Evolutionary conservation across 768 basidiomycete genomes (phyloP).

Genomic region (Suillus hirtellus): DNA sequence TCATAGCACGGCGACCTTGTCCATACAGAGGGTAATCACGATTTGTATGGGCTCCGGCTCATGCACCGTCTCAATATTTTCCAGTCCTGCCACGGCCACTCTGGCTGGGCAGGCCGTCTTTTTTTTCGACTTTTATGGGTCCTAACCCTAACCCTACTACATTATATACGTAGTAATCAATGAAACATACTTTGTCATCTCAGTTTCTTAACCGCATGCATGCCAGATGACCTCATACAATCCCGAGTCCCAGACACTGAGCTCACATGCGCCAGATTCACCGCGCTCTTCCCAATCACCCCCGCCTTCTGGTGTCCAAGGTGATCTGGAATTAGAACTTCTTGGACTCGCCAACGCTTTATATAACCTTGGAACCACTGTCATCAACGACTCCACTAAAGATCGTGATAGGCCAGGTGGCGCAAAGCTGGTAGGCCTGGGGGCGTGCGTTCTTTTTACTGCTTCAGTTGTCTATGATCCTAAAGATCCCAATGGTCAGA

Average conservation of each 20-base stretch:
- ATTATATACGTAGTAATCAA: constrained; percentile 10
- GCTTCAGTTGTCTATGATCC: constrained; percentile 8
- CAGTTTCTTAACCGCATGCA: background rate
- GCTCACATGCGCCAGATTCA: constrained; percentile 40
- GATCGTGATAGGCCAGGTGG: constrained; percentile 71
- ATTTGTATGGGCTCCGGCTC: constrained; percentile 45
- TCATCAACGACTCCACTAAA: constrained; percentile 80
- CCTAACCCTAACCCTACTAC: constrained; percentile 36
- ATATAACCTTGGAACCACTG: constrained; percentile 81
- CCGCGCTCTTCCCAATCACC: constrained; percentile 76
- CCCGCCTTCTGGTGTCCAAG: constrained; percentile 64
- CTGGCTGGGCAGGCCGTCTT: constrained; percentile 36
- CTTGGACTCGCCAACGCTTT: constrained; percentile 75
- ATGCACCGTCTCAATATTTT: constrained; percentile 49
- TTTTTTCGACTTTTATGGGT: constrained; percentile 13
- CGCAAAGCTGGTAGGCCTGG: constrained; percentile 73
- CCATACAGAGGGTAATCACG: constrained; percentile 37
- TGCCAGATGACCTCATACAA: constrained; percentile 16
- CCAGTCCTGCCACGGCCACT: constrained; percentile 45
- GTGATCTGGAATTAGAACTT: constrained; percentile 75
- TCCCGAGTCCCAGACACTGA: background rate
- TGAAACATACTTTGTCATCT: background rate
- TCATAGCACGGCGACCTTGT: constrained; percentile 19
- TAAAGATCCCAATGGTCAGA: constrained; percentile 35
- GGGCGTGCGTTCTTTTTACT: constrained; percentile 53